Percentiles rank a stretch among this genome's conserved stretches.
phyloP scores from a whole-genome alignment of 2,329 filamentous ascomycete species.

The Gliomastix tumulicola region DNA sequence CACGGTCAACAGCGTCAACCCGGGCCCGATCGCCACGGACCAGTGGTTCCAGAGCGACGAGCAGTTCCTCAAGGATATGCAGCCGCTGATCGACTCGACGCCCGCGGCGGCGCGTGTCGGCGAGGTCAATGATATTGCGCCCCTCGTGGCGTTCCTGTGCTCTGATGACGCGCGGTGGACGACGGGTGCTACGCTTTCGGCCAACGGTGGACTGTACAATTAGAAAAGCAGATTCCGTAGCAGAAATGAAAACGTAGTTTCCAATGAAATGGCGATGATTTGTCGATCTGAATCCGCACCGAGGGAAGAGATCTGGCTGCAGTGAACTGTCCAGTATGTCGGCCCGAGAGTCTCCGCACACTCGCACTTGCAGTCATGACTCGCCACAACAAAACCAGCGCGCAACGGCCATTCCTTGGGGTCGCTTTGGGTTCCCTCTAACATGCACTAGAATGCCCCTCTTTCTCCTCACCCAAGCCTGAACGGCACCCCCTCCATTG shows the following conservation, averaged over 20 bases:
- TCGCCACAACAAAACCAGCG: too few species aligned
- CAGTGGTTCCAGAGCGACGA: conserved; percentile 17
- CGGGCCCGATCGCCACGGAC: conserved; percentile 18
- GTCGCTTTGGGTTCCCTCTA: too few species aligned
- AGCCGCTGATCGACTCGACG: conserved; percentile 19
- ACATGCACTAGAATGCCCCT: too few species aligned
- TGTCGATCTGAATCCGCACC: too few species aligned
- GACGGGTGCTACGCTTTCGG: conserved; percentile 17
- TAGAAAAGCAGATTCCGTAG: neutral
- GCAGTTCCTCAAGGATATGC: conserved; percentile 20
- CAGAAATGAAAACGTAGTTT: neutral
- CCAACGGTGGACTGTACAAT: conserved; percentile 17
- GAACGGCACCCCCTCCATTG: too few species aligned
- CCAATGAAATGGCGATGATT: too few species aligned
- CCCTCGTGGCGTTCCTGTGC: conserved; percentile 20
- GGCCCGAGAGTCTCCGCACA: too few species aligned
- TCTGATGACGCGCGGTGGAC: conserved; percentile 18
- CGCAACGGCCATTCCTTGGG: too few species aligned
- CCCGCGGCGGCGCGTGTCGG: conserved; percentile 18
- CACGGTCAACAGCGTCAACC: conserved; percentile 22
- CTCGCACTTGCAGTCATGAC: too few species aligned
- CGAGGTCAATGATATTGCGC: conserved; percentile 20
- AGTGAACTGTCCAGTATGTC: neutral
- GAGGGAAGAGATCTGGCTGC: neutral
- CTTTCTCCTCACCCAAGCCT: too few species aligned